Evolutionary conservation across 1,284 basidiomycete species (phyloP).

Genomic region (Agaricales sp.): DNA sequence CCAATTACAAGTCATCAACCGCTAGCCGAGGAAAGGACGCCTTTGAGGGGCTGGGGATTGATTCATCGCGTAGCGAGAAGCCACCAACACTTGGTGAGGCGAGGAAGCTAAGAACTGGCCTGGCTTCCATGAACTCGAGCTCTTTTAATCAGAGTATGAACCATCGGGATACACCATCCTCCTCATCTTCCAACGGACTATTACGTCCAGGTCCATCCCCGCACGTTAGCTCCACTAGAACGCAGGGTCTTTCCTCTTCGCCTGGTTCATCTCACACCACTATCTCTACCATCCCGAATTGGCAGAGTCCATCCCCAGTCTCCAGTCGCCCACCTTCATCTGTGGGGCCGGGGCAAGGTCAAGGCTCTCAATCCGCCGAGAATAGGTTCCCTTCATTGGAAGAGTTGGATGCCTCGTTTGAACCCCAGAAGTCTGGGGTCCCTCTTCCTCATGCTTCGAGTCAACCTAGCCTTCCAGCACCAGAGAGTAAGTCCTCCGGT

Average conservation of each 20-base stretch:
- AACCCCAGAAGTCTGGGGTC: slow-evolving; percentile 16
- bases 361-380: slow-evolving; percentile 42
- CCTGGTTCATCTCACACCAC: slow-evolving; percentile 13
- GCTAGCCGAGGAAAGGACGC: slow-evolving; percentile 47
- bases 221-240: neutral
- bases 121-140: slow-evolving; percentile 30
- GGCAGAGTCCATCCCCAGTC: slow-evolving; percentile 11
- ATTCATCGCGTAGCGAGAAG: neutral
- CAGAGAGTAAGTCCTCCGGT: neutral
- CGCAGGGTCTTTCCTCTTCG: slow-evolving; percentile 3
- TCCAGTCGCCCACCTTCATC: slow-evolving; percentile 13
- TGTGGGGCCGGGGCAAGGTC: no score
- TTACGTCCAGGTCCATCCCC: neutral
- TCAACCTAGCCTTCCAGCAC: slow-evolving; percentile 5
- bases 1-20: slow-evolving; percentile 7
- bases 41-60: slow-evolving; percentile 49
- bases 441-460: slow-evolving; percentile 8
- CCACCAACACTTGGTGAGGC: slow-evolving; percentile 67
- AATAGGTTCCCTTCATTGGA: slow-evolving; percentile 70
- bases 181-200: neutral
- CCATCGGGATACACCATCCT: neutral
- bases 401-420: slow-evolving; percentile 60
- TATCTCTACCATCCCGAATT: slow-evolving; percentile 10
- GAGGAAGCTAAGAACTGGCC: slow-evolving; percentile 54
- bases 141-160: slow-evolving; percentile 1